A percentile compares a stretch with the other conserved stretches of the same genome.
phyloP scores from a whole-genome alignment of 2,329 filamentous ascomycete genomes.

The Aureobasidium lini region DNA sequence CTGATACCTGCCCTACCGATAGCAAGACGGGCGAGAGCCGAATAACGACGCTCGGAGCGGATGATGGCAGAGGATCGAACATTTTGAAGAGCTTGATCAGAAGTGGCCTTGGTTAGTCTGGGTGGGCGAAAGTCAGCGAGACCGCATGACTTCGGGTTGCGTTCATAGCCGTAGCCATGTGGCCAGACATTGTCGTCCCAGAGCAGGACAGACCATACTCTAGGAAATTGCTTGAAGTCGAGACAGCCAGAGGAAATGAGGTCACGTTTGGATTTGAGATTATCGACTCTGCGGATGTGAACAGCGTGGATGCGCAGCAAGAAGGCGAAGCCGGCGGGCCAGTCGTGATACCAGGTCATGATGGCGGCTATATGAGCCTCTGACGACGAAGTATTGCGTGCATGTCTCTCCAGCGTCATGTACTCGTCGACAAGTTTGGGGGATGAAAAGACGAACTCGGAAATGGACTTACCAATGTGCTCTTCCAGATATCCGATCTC shows the following conservation, averaged over 20 bases:
- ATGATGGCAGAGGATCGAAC: neutral
- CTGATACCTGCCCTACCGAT: neutral
- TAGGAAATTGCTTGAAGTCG: neutral
- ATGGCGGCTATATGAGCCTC: neutral
- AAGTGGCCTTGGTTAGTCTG: neutral
- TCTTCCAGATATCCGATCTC: neutral
- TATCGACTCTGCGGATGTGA: neutral
- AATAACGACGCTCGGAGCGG: neutral
- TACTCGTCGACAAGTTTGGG: conserved; percentile 1
- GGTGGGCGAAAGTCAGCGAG: neutral
- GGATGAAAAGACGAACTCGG: neutral
- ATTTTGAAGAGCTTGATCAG: neutral
- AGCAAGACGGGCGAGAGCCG: neutral
- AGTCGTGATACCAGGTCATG: neutral
- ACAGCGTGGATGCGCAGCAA: neutral
- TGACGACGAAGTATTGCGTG: neutral
- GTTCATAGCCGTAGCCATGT: conserved; percentile 2
- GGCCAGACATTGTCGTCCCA: neutral
- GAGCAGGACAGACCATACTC: neutral
- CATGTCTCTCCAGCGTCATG: neutral
- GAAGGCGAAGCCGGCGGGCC: neutral
- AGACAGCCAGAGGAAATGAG: neutral
- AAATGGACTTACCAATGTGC: neutral
- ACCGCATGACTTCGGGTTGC: neutral
- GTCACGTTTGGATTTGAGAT: neutral